Evolutionary conservation across 139 green algal genomes (phyloP).

Genomic region (Micractinium conductrix): DNA sequence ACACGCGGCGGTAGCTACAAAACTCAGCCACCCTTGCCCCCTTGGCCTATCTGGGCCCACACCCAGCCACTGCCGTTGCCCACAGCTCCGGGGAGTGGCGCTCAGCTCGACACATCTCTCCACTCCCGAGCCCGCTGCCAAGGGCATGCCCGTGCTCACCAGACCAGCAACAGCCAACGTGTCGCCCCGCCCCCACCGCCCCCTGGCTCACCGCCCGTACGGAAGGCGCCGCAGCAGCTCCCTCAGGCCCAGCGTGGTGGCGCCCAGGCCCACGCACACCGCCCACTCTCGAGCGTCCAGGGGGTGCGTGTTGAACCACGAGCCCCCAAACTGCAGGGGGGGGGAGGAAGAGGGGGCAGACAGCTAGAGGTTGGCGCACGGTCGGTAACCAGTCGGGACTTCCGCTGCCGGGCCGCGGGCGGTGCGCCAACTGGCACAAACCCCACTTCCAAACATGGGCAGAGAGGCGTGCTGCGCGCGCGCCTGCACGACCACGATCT

Average conservation of each 20-base stretch:
- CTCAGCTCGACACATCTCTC: background rate
- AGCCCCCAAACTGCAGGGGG: constrained; percentile 75
- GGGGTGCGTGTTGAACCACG: constrained; percentile 74
- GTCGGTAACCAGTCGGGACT: no score
- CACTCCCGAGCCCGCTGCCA: background rate
- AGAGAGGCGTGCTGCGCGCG: no score
- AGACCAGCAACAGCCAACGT: no score
- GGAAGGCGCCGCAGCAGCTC: constrained; percentile 50
- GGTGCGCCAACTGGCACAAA: no score
- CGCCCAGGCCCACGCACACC: constrained; percentile 73
- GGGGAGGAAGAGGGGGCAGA: background rate
- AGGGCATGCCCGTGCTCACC: background rate
- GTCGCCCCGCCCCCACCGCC: background rate
- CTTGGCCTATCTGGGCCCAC: background rate
- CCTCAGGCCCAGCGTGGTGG: constrained; percentile 58
- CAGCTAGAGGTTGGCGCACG: no score
- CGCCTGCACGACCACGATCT: constrained; percentile 61
- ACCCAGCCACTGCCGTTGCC: background rate
- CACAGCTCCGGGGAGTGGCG: background rate
- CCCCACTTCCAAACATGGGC: no score
- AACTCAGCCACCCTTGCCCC: background rate
- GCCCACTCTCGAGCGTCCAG: constrained; percentile 71
- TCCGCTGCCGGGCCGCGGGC: no score
- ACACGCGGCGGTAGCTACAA: no score
- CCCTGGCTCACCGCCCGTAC: constrained; percentile 1